A percentile compares a stretch with the other conserved stretches of the same genome.
Evolutionary conservation across 306 rosid species (phyloP).

Genomic region (Medicago arabica): DNA sequence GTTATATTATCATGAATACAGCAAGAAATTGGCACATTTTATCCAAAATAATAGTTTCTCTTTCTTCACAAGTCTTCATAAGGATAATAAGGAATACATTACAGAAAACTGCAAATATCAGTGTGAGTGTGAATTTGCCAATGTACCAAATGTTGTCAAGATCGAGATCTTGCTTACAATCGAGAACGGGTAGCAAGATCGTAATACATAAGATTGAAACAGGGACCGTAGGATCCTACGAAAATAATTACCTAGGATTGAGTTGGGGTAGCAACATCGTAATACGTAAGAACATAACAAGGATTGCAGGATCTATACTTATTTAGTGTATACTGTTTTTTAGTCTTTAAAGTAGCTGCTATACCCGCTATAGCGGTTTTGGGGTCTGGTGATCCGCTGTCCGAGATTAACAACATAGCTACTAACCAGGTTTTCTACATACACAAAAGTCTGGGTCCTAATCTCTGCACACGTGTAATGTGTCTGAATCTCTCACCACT

Average conservation of each 20-base stretch:
- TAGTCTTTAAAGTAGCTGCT: background rate
- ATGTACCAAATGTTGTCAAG: no score
- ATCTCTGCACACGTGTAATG: no score
- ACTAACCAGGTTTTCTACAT: background rate
- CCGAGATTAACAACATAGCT: background rate
- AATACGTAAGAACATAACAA: background rate
- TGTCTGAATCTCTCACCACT: background rate
- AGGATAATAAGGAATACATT: conserved; percentile 5
- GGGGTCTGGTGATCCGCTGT: background rate
- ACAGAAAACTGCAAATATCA: background rate
- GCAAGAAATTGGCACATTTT: conserved; percentile 3
- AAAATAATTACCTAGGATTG: background rate
- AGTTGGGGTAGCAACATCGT: background rate
- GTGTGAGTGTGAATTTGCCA: no score
- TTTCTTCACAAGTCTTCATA: conserved; percentile 20
- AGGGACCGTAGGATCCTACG: background rate
- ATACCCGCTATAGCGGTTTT: background rate
- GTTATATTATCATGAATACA: background rate
- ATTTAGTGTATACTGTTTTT: background rate
- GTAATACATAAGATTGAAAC: background rate
- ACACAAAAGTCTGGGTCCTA: background rate
- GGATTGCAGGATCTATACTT: background rate
- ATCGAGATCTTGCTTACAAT: background rate
- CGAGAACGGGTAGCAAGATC: background rate
- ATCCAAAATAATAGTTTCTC: conserved; percentile 4